Evolutionary conservation across 345 rosid genomes (phyloP).

Genomic region (Cardamine resedifolia): DNA sequence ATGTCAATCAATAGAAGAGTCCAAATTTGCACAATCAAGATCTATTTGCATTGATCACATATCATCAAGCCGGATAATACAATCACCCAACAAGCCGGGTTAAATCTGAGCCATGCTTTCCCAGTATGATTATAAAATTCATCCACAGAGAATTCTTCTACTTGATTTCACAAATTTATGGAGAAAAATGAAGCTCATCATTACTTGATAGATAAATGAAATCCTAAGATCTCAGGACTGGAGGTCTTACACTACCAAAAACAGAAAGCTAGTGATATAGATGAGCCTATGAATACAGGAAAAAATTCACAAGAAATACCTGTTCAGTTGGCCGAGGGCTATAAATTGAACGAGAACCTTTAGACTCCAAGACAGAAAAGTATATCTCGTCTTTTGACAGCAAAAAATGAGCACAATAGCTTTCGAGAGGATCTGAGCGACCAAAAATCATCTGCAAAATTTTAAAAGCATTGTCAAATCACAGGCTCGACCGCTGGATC

Average conservation of each 20-base stretch:
- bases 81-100: constrained; percentile 18
- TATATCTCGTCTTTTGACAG: constrained; percentile 81
- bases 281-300: background rate
- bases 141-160: background rate
- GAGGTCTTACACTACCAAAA: constrained; percentile 7
- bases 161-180: background rate
- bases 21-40: constrained; percentile 13
- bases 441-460: constrained; percentile 83
- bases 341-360: constrained; percentile 69
- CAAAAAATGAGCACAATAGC: constrained; percentile 92
- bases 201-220: background rate
- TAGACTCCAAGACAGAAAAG: constrained; percentile 64
- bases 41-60: constrained; percentile 13
- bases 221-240: background rate
- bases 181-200: background rate
- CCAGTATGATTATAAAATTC: constrained; percentile 10
- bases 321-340: constrained; percentile 72
- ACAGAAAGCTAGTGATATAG: background rate
- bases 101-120: background rate
- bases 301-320: constrained; percentile 42
- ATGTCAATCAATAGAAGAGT: constrained; percentile 9
- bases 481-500: background rate
- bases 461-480: constrained; percentile 41
- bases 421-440: constrained; percentile 72
- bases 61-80: constrained; percentile 15